Evolutionary conservation across 768 basidiomycete species (phyloP), one percentile per base, ranked within the genome.

Genomic region (Collybia nuda): DNA sequence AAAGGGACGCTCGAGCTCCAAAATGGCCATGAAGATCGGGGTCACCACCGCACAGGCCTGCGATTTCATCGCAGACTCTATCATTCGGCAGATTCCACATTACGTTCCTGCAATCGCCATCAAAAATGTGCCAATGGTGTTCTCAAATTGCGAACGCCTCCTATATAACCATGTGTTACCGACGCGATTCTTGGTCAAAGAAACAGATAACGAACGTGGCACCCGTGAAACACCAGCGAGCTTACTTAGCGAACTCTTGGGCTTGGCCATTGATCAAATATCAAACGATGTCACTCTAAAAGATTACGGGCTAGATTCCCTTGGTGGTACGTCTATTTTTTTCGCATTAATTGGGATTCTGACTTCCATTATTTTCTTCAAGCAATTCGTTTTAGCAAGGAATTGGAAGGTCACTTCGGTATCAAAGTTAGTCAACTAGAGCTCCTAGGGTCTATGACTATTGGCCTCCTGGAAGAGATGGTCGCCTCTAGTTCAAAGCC

Each of bases 1-100:
- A 37, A 51, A 51, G 24, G 50, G 50, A 35, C 50, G 44, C 32
- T 18, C 40, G 17, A 44, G 19, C 19, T 26, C 42, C n/a, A 19
- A 19, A 15, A 6, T 44, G 6, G n/a, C 19, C 42, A 17, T 28
- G n/a, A 44, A 44, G 19, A 19, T 19, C n/a, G 42, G 42, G 23
- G 26, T 44, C n/a, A 44, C 4, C 42, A 44, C 19, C 26, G 42
- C 42, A 8, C 42, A 44, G 29, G 42, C 29, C 15, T 44, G 42
- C 24, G 29, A 28, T 28, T 28, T 44, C 24, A 44, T 44, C 42
- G 42, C n/a, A 6, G 42, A 44, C 42, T 44, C 42, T 28, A 23
- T 44, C 14, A n/a, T 44, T 26, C 42, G 42, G n/a, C n/a, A 23
- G 15, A 44, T 44, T n/a, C 42, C 42, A 5, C 42, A 44, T 44